phyloP scores from a whole-genome alignment of 495 filamentous ascomycete species.

The Aspergillus heteromorphus region DNA sequence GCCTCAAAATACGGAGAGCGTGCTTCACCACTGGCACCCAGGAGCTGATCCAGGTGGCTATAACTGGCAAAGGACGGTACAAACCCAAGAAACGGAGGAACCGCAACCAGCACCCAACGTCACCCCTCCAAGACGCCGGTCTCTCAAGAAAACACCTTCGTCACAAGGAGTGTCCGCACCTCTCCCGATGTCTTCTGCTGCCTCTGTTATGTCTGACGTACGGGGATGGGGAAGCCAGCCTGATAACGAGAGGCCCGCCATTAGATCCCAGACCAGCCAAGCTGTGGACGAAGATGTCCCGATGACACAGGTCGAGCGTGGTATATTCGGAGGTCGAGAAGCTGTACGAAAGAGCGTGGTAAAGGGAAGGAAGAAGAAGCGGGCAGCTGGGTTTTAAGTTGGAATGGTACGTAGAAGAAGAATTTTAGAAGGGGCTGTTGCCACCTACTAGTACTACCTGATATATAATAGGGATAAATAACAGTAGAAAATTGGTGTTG shows the following conservation, averaged over 20 bases:
- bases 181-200: slow-evolving; percentile 23
- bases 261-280: slow-evolving; percentile 35
- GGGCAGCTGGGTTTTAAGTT: slow-evolving; percentile 38
- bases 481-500: too few species aligned
- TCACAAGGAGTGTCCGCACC: slow-evolving; percentile 9
- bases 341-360: slow-evolving; percentile 18
- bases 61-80: slow-evolving; percentile 31
- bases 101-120: slow-evolving; percentile 13
- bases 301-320: slow-evolving; percentile 44
- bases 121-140: slow-evolving; percentile 18
- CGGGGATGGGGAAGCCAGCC: slow-evolving; percentile 39
- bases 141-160: slow-evolving; percentile 19
- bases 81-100: slow-evolving; percentile 19
- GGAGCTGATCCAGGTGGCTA: slow-evolving; percentile 36
- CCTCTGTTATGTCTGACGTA: slow-evolving; percentile 9
- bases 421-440: neutral
- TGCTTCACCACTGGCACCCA: slow-evolving; percentile 41
- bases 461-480: too few species aligned
- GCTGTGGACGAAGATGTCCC: slow-evolving; percentile 24
- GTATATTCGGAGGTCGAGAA: slow-evolving; percentile 34
- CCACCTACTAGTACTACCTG: neutral
- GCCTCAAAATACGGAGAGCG: slow-evolving; percentile 20
- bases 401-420: neutral
- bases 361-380: slow-evolving; percentile 37
- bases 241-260: slow-evolving; percentile 12